These are phyloP conservation scores for Tuber aestivum DNA, from an alignment of 495 filamentous ascomycete species.

Conservation along the genomic window DNA sequence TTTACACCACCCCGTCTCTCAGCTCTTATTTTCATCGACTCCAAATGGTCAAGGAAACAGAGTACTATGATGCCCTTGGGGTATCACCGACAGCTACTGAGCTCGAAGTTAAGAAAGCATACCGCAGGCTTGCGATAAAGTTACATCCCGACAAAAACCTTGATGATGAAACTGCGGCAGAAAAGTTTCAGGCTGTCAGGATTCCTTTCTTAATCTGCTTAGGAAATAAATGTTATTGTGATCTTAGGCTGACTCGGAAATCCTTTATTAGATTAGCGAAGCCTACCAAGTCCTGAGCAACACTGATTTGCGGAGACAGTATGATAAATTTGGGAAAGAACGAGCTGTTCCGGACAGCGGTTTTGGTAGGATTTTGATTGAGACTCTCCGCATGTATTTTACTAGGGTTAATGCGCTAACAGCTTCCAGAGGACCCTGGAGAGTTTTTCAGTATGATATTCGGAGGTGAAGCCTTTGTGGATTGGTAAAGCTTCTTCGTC, in stretches of 20 bases:
- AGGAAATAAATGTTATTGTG: slow-evolving; percentile 11
- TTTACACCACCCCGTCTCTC: background rate
- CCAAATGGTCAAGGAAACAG: slow-evolving; percentile 73
- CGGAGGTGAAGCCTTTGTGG: slow-evolving; percentile 89
- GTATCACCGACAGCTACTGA: slow-evolving; percentile 84
- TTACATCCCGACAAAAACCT: slow-evolving; percentile 90
- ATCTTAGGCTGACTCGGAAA: slow-evolving; percentile 4
- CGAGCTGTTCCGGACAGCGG: slow-evolving; percentile 77
- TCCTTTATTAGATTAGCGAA: slow-evolving; percentile 67
- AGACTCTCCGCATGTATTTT: background rate
- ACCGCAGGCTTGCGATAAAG: slow-evolving; percentile 85
- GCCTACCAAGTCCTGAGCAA: slow-evolving; percentile 96
- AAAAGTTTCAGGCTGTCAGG: slow-evolving; percentile 76
- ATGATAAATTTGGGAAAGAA: slow-evolving; percentile 96
- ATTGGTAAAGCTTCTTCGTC: slow-evolving; percentile 47
- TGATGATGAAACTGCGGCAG: slow-evolving; percentile 87
- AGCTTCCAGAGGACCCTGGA: slow-evolving; percentile 68
- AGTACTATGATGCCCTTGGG: slow-evolving; percentile 84
- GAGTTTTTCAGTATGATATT: slow-evolving; percentile 99
- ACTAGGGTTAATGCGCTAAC: slow-evolving; percentile 2
- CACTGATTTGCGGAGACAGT: slow-evolving; percentile 74
- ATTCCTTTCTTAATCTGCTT: background rate
- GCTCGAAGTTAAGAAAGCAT: slow-evolving; percentile 99
- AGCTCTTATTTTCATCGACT: background rate
- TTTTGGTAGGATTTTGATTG: slow-evolving; percentile 58